Evolutionary conservation across 2,329 filamentous ascomycete species (phyloP), one percentile per base, ranked within the genome.

Genomic region (Chaetothyriales sp.): DNA sequence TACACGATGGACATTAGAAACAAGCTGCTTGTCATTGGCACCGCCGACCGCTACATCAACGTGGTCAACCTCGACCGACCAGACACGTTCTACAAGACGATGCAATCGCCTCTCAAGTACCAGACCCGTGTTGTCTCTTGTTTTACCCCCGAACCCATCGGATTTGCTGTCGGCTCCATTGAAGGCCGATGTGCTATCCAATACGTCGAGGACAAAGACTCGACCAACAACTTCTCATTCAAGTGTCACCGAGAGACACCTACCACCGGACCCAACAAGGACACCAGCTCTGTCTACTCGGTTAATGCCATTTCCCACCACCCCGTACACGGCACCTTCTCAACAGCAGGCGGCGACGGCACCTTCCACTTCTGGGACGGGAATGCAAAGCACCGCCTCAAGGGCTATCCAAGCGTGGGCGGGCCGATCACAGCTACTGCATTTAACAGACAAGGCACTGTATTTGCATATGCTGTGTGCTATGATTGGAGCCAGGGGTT

Each of bases 401-500:
- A 92, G 74, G 92, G 92, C 12, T 98, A 89, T 63, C 86, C 86
- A 46, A 75, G 78, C 20, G 84, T 88, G 5, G 84, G 85, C 18
- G 89, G 89, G 52, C 86, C 84, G 62, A 98, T 98, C 70, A 84
- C 84, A 6, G 77, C 86, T 20, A 95, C 89, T 1, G 85, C 80
- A n/a, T 98, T 98, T 75, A 94, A 89, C 71, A 79, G 81, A 61
- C 83, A 75, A 52, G 92, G 92, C 49, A 82, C 69, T 63, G 87
- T 90, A 62, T 92, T 92, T 64, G 86, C 86, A 15, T 92, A 92
- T 61, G 87, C 89, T 22, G 79, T 95, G 46, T 88, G 87, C 65
- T 98, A 98, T 67, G 92, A 98, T 71, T 98, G 92, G 92, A 88
- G 84, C 71, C 96, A 98, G 73, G 92, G 92, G 15, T 95, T 90